Evolutionary conservation across 2,329 filamentous ascomycete genomes (phyloP), one percentile per base, ranked within the genome.

Genomic region (Celoporthe dispersa): DNA sequence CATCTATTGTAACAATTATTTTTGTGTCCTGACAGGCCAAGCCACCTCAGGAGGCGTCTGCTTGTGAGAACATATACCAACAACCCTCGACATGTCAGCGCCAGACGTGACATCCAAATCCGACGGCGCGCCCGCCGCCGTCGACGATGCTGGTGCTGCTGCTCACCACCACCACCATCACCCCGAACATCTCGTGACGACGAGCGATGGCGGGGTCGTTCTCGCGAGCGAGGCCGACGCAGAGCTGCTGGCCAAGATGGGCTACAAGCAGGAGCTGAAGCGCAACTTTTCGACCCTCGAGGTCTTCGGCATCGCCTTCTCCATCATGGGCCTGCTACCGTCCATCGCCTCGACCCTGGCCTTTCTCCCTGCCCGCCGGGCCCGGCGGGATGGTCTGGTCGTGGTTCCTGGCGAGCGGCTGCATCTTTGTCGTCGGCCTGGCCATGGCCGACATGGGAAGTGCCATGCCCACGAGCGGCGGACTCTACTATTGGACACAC

Each of bases 321-420:
- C 83, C 74, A 87, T 90, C 73, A 90, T 90, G 86, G 87, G 87
- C 1, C 76, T 90, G 8, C 78, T 90, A 1, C 87, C 87, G 1
- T 89, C 87, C 4, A 89, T 90, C 71, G 87, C 87, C 7, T 86
- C 85, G 39, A 89, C 87, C 0, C 78, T 90, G 16, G 76, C 86
- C 0, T 90, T 90, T 89, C 73, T 88, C 86, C 4, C 81, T 90
- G 55, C 86, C 88, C 1, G 84, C 87, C 7, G 88, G 88, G 0
- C 87, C 87, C 1, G 86, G 84, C 3, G 88, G 87, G 4, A 87
- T 90, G 83, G 86, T 90, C 67, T 90, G 88, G 87, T 85, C 85
- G 2, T 90, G 87, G 87, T 85, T 90, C 71, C 76, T 85, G n/a
- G 87, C 87, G 14, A 86, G 84, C 68, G 80, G 79, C 33, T 86